These are phyloP conservation scores for Boletus sp. DNA, from an alignment of 768 basidiomycete species.

Conservation along the genomic window DNA sequence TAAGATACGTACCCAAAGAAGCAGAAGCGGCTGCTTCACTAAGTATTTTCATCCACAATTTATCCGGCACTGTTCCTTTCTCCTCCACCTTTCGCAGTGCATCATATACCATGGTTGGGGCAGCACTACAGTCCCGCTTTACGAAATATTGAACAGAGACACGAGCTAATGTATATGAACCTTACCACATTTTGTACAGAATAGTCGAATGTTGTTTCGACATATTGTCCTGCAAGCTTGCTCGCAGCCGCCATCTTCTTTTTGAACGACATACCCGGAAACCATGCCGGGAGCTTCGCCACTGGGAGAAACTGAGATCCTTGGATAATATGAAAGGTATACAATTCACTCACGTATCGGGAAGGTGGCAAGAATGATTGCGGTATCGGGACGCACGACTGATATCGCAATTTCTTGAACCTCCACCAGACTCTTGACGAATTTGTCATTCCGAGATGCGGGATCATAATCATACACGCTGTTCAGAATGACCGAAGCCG, in stretches of 20 bases:
- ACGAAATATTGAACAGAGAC: background rate
- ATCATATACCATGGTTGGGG: slow-evolving; percentile 5
- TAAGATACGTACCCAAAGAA: slow-evolving; percentile 6
- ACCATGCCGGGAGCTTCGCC: slow-evolving; percentile 1
- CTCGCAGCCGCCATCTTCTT: background rate
- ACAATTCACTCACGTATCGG: slow-evolving; percentile 3
- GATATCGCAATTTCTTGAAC: background rate
- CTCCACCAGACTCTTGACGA: background rate
- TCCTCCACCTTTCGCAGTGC: slow-evolving; percentile 5
- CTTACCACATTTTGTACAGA: slow-evolving; percentile 6
- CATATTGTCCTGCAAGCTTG: background rate
- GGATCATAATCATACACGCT: slow-evolving; percentile 18
- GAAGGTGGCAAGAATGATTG: background rate
- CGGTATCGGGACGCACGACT: background rate
- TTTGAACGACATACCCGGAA: slow-evolving; percentile 17
- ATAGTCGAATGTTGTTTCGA: slow-evolving; percentile 3
- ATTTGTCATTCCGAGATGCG: slow-evolving; percentile 5
- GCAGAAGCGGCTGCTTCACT: slow-evolving; percentile 7
- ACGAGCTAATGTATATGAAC: background rate
- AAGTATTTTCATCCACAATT: slow-evolving; percentile 5
- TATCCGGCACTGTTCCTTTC: background rate
- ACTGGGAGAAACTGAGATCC: background rate
- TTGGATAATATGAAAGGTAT: background rate
- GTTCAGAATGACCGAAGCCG: slow-evolving; percentile 14
- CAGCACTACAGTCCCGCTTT: background rate